phyloP scores from a whole-genome alignment of 2,329 filamentous ascomycete genomes.

The Cladophialophora chaetospira region DNA sequence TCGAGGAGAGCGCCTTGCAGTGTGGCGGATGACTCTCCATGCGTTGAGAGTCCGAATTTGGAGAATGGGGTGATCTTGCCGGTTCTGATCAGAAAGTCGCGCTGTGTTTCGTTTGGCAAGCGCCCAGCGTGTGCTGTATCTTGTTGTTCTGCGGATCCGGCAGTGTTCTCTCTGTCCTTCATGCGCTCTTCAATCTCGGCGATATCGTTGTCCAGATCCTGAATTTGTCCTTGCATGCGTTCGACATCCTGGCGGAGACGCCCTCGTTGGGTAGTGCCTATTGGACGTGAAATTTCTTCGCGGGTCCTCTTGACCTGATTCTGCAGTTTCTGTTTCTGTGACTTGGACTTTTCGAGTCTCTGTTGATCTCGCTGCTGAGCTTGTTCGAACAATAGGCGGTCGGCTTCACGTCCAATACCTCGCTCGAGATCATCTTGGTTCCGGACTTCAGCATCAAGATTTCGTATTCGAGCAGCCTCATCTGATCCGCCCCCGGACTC shows the following conservation, averaged over 20 bases:
- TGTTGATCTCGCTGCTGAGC: conserved; percentile 66
- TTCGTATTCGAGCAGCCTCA: conserved; percentile 62
- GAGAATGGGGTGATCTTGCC: conserved; percentile 98
- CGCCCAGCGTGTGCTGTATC: conserved; percentile 52
- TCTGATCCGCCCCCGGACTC: conserved; percentile 42
- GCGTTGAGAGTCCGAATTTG: conserved; percentile 65
- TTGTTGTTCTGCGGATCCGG: conserved; percentile 46
- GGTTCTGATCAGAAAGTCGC: conserved; percentile 89
- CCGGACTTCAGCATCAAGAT: conserved; percentile 69
- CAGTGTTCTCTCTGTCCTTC: conserved; percentile 63
- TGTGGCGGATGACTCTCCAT: conserved; percentile 64
- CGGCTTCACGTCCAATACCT: conserved; percentile 72
- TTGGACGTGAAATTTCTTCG: conserved; percentile 58
- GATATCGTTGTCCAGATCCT: conserved; percentile 71
- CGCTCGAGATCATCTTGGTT: conserved; percentile 89
- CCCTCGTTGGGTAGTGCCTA: conserved; percentile 52
- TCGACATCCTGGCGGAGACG: conserved; percentile 34
- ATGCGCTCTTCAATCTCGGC: conserved; percentile 80
- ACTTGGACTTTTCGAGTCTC: conserved; percentile 59
- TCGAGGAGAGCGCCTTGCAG: conserved; percentile 78
- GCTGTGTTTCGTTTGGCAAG: conserved; percentile 76
- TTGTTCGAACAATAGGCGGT: conserved; percentile 61
- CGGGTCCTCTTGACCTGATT: conserved; percentile 64
- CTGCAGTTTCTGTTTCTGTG: conserved; percentile 61
- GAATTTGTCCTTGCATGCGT: conserved; percentile 59